Percentiles rank a stretch among this genome's conserved stretches.
Evolutionary conservation across 2,329 filamentous ascomycete species (phyloP).

Genomic region (Sporothrix brunneoviolacea): DNA sequence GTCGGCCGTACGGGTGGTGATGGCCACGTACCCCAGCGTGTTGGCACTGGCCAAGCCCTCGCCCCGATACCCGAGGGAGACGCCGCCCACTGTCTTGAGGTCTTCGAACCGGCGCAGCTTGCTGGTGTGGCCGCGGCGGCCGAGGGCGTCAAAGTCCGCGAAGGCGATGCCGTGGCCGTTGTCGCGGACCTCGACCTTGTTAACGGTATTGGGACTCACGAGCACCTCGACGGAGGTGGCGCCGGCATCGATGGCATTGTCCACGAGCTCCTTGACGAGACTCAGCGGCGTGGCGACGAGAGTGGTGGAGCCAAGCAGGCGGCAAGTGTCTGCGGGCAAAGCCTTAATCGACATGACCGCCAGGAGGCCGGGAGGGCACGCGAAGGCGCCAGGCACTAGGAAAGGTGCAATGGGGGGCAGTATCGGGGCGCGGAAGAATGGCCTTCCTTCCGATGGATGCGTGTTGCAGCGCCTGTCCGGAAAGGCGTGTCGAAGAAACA

Average conservation of each 20-base stretch:
- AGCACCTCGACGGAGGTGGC: conserved; percentile 60
- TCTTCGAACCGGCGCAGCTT: conserved; percentile 63
- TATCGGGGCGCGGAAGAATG: no score
- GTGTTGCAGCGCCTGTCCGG: no score
- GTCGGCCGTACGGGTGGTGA: conserved; percentile 57
- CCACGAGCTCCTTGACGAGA: conserved; percentile 69
- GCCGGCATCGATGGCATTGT: conserved; percentile 68
- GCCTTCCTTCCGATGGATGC: no score
- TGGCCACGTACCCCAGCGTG: conserved; percentile 49
- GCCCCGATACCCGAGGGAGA: conserved; percentile 68
- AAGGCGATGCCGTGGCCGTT: conserved; percentile 65
- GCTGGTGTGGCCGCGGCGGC: conserved; percentile 65
- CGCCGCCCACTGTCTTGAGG: conserved; percentile 47
- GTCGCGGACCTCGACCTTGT: conserved; percentile 63
- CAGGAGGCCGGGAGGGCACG: neutral
- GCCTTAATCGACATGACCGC: conserved; percentile 41
- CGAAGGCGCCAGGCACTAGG: neutral
- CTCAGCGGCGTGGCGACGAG: conserved; percentile 53
- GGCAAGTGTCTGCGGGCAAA: conserved; percentile 43
- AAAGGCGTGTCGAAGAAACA: no score
- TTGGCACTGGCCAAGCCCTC: conserved; percentile 64
- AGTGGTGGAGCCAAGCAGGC: conserved; percentile 54
- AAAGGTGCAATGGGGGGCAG: neutral
- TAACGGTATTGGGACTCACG: conserved; percentile 59
- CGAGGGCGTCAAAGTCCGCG: conserved; percentile 55